A percentile compares a stretch with the other conserved stretches of the same genome.
Evolutionary conservation across 805 yeast species (phyloP).

Genomic region (Saccharomyces cerevisiae): DNA sequence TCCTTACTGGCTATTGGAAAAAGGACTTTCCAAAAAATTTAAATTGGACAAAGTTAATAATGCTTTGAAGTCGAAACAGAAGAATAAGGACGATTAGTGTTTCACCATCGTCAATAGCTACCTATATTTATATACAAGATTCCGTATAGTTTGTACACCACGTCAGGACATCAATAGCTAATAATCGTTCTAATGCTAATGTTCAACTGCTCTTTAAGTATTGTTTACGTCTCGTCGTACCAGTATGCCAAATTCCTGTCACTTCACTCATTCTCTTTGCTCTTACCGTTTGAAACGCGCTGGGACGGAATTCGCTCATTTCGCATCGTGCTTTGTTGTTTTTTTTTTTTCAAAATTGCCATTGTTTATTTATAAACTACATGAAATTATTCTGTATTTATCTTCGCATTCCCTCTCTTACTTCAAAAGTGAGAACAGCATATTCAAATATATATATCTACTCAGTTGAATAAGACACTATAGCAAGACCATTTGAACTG

Average conservation of each 20-base stretch:
- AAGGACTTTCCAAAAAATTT: slow-evolving; percentile 35
- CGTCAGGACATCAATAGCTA: not conserved
- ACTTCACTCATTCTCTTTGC: not conserved
- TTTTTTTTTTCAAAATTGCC: not conserved
- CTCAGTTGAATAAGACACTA: not conserved
- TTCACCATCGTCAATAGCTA: not conserved
- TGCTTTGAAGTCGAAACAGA: slow-evolving; percentile 17
- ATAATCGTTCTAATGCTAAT: not conserved
- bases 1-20: slow-evolving; percentile 44
- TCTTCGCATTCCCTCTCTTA: not conserved
- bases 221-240: not conserved
- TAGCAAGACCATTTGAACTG: not conserved
- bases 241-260: not conserved
- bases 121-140: not conserved
- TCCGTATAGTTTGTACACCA: not conserved
- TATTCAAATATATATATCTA: not conserved
- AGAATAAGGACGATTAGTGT: not conserved
- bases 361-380: not conserved
- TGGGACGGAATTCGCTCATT: not conserved
- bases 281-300: not conserved
- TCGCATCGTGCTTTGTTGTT: not conserved
- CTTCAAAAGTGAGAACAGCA: not conserved
- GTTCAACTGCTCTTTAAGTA: not conserved
- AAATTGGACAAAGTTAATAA: slow-evolving; percentile 31
- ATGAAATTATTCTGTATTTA: not conserved